Conservation (phyloP, 2,329 filamentous ascomycete species). For the Claviceps sp. region DNA sequence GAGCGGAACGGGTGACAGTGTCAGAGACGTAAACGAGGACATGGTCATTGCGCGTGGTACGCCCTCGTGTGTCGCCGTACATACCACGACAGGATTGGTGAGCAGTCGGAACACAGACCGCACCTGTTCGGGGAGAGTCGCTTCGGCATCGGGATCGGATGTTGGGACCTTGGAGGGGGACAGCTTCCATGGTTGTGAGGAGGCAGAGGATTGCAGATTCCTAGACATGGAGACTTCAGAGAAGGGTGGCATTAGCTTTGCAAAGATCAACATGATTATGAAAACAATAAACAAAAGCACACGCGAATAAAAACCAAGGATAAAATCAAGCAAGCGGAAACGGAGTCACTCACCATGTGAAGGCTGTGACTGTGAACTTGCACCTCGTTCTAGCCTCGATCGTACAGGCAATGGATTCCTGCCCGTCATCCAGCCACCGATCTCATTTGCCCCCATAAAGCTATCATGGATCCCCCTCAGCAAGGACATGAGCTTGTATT, state of each 20-base stretch:
- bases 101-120: constrained; percentile 41
- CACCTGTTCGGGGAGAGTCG: constrained; percentile 31
- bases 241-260: neutral
- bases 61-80: constrained; percentile 29
- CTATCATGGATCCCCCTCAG: constrained; percentile 7
- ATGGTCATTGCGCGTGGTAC: constrained; percentile 40
- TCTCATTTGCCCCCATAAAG: constrained; percentile 7
- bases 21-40: constrained; percentile 45
- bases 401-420: constrained; percentile 1
- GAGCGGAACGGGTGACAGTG: constrained; percentile 35
- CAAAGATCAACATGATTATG: neutral
- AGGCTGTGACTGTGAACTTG: neutral
- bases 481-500: constrained; percentile 6
- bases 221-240: neutral
- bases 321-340: too few species aligned
- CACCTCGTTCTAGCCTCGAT: neutral
- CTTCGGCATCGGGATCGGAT: constrained; percentile 18
- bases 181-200: constrained; percentile 15
- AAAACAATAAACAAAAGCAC: neutral
- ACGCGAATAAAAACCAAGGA: neutral
- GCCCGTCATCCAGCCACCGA: constrained; percentile 7
- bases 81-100: constrained; percentile 41
- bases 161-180: constrained; percentile 20
- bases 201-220: constrained; percentile 8
- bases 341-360: neutral